Base-by-base conservation (phyloP, 441 rosid genomes). In the Populus hybrid region DNA sequence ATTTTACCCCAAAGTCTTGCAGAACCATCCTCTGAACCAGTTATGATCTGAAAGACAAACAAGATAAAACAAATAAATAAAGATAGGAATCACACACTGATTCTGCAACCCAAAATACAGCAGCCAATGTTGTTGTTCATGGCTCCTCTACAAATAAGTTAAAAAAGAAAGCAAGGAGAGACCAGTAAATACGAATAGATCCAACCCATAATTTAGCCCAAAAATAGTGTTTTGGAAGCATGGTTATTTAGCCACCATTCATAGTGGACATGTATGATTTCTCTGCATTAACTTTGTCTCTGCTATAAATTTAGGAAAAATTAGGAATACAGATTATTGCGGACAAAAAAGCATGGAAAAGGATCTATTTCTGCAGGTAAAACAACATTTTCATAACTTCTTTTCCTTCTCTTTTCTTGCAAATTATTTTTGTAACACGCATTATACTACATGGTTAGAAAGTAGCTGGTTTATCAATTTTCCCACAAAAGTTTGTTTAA, bases 1-100 rank as follows among this genome's bases (percentile, higher is more conserved):
- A 21, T 9, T 35, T 78, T 93, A 95, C 99, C 99, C 99, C 99
- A 95, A 66, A 95, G 84, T 82, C 97, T 82, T 80, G 93, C 95
- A 77, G 97, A 91, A 68, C 99, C 98, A 88, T 95, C 99, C 85
- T 95, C 99, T 11, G 99, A 95, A 78, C 98, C 97, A 73, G 97
- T 95, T 83, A 95, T 80, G 69, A 95, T 87, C 98, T 93, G 91
- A 83, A 71, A 70, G 42, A 26, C 72, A 80, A 74, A 79, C 72
- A 77, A 42, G 21, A 73, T 70, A 70, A 78, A 30, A 30, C 68
- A 32, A 32, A 34, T 12, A 59, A 32, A 46, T 23, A 67, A 34
- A 64, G 70, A 77, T 35, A 80, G 69, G 66, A 75, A 71, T 73
- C 46, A 76, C 26, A 32, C 32, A 71, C 65, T 23, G 32, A 50